Base-by-base conservation (phyloP, 2,329 filamentous ascomycete species). In the Alternaria sp. region DNA sequence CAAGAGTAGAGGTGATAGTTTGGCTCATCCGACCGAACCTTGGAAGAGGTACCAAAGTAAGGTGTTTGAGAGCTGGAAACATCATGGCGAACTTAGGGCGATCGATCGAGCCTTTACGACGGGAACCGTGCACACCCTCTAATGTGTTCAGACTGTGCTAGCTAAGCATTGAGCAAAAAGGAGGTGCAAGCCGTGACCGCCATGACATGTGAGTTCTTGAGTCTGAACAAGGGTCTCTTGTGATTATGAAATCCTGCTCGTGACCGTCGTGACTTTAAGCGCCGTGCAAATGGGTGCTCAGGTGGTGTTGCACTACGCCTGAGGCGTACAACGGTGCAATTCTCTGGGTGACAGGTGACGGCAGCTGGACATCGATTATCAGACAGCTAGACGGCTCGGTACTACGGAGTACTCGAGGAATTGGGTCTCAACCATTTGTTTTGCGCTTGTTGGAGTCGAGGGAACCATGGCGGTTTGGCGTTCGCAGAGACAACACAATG, bases 231-330 rank as follows among this genome's bases (percentile, higher is more conserved):
- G 46, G 34, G 24, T 22, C 16, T 30, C n/a, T 46, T 36, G 54
- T 26, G 54, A 41, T 26, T 28, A 36, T 16, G 9, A n/a, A 14
- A 20, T 39, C 11, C 34, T 34, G 56, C 18, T 20, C 36, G 51
- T 49, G 44, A 38, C 51, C 22, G 7, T 59, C 28, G 51, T 49
- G 44, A 38, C 51, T 32, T n/a, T 54, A 55, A 44, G 51, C 56
- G 56, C 43, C 51, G 51, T 51, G 38, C 36, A 34, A 42, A 51
- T 36, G 38, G 36, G 44, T 55, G 44, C 38, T 49, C 28, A 32
- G 36, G 44, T 55, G 44, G 44, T 49, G 44, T 59, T 55, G 57
- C 26, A 51, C 44, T 54, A 32, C 46, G 57, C 48, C 41, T 51
- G 39, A 55, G 44, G 53, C 9, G 52, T 59, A 54, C 51, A 38